Percentiles rank a stretch among this genome's conserved stretches.
Conservation (phyloP, 2,329 filamentous ascomycete genomes). For the Leptodontidium sp. region DNA sequence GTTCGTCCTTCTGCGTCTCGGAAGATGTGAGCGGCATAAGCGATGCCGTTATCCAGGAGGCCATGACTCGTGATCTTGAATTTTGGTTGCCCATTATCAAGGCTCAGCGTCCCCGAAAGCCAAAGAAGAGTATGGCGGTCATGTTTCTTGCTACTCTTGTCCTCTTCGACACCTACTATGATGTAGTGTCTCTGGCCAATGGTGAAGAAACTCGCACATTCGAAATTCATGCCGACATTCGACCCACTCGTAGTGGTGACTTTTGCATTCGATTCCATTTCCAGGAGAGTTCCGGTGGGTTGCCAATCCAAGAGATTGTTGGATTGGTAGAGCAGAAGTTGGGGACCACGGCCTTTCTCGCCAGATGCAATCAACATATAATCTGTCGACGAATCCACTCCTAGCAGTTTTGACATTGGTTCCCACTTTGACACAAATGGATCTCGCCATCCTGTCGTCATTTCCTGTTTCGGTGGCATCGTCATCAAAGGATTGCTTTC, state of each 20-base stretch:
- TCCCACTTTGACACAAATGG: slow-evolving; percentile 37
- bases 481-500: slow-evolving; percentile 35
- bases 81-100: slow-evolving; percentile 33
- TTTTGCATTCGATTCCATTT: slow-evolving; percentile 25
- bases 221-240: slow-evolving; percentile 37
- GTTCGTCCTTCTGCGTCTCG: slow-evolving; percentile 33
- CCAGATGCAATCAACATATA: slow-evolving; percentile 40
- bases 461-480: slow-evolving; percentile 27
- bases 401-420: slow-evolving; percentile 30
- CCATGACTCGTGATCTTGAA: slow-evolving; percentile 37
- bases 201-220: slow-evolving; percentile 39
- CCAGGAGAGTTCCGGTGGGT: slow-evolving; percentile 27
- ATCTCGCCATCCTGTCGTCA: slow-evolving; percentile 39
- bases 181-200: slow-evolving; percentile 37
- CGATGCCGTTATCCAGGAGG: slow-evolving; percentile 34
- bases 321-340: slow-evolving; percentile 36
- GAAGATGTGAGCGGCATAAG: slow-evolving; percentile 38
- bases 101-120: slow-evolving; percentile 29
- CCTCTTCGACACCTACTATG: slow-evolving; percentile 36
- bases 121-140: slow-evolving; percentile 29
- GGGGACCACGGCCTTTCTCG: slow-evolving; percentile 28
- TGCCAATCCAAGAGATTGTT: slow-evolving; percentile 37
- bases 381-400: slow-evolving; percentile 21
- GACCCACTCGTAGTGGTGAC: slow-evolving; percentile 28
- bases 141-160: slow-evolving; percentile 28